phyloP scores from a whole-genome alignment of 1,284 basidiomycete genomes.

The Mycena citricolor region DNA sequence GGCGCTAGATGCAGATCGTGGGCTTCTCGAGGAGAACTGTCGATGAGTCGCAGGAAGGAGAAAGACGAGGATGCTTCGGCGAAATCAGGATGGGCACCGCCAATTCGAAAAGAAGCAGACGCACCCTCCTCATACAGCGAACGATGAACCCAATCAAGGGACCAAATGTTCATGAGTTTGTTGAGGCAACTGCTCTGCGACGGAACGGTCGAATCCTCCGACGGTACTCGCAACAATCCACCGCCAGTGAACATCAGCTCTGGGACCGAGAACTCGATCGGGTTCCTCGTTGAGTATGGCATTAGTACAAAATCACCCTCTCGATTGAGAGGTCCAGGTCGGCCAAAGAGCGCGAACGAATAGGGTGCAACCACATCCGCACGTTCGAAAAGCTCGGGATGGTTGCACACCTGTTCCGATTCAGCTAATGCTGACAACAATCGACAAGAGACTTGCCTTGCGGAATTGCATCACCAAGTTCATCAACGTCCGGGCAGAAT shows the following conservation, averaged over 20 bases:
- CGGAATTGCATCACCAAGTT: conserved; percentile 99
- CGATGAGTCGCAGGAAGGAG: conserved; percentile 75
- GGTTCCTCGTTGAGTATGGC: conserved; percentile 85
- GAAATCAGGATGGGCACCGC: background rate
- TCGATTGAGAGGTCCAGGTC: conserved; percentile 77
- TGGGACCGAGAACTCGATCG: conserved; percentile 81
- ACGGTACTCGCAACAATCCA: conserved; percentile 71
- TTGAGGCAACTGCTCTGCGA: conserved; percentile 63
- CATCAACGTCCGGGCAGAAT: conserved; percentile 93
- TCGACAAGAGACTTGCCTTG: conserved; percentile 56
- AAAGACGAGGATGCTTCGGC: conserved; percentile 62
- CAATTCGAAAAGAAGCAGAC: conserved; percentile 28
- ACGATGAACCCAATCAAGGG: conserved; percentile 73
- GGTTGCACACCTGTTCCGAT: conserved; percentile 84
- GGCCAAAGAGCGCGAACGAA: conserved; percentile 84
- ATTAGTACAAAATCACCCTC: conserved; percentile 85
- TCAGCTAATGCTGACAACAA: conserved; percentile 10
- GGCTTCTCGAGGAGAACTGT: conserved; percentile 62
- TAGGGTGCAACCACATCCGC: conserved; percentile 95
- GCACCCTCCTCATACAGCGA: conserved; percentile 70
- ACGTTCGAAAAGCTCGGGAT: conserved; percentile 97
- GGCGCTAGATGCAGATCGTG: conserved; percentile 60
- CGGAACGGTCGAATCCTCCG: conserved; percentile 52
- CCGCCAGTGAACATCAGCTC: conserved; percentile 79
- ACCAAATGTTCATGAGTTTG: conserved; percentile 91